A percentile compares a stretch with the other conserved stretches of the same genome.
These are phyloP conservation scores for Arachis hypogaea DNA, from an alignment of 306 rosid species.

Conservation along the genomic window DNA sequence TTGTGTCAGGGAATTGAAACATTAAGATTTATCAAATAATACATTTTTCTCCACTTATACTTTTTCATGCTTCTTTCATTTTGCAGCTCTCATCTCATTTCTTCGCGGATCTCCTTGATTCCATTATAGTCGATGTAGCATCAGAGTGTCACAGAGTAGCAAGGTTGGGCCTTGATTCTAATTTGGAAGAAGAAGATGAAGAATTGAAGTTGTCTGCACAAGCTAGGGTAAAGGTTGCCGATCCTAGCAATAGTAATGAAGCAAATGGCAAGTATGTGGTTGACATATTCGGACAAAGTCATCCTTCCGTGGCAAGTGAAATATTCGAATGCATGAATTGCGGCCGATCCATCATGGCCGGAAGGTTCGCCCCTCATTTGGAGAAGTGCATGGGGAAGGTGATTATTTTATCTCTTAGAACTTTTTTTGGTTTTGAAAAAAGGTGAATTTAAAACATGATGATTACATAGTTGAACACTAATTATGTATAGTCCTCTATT, in stretches of 20 bases:
- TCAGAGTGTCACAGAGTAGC: conserved; percentile 96
- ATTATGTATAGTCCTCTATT: no score
- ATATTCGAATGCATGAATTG: conserved; percentile 94
- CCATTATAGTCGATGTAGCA: conserved; percentile 90
- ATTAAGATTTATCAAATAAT: conserved; percentile 9
- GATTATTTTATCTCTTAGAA: conserved; percentile 24
- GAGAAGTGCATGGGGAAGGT: conserved; percentile 99
- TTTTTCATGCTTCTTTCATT: conserved; percentile 33
- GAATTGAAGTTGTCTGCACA: conserved; percentile 86
- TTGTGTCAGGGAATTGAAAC: conserved; percentile 26
- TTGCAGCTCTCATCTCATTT: conserved; percentile 80
- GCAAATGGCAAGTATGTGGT: conserved; percentile 82
- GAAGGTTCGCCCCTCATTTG: conserved; percentile 97
- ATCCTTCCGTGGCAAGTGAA: conserved; percentile 87
- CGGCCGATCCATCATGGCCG: conserved; percentile 78
- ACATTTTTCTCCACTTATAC: not conserved
- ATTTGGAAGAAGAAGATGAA: conserved; percentile 94
- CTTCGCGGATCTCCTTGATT: conserved; percentile 85
- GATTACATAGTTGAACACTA: no score
- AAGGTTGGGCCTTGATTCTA: conserved; percentile 85
- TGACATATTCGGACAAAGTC: conserved; percentile 92
- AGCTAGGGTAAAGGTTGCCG: conserved; percentile 87
- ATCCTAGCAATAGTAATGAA: conserved; percentile 80
- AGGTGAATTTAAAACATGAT: no score
- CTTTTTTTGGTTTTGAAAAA: not conserved